Conservation (phyloP, 352 stramenopile genomes). For the Globisporangium canariense region DNA sequence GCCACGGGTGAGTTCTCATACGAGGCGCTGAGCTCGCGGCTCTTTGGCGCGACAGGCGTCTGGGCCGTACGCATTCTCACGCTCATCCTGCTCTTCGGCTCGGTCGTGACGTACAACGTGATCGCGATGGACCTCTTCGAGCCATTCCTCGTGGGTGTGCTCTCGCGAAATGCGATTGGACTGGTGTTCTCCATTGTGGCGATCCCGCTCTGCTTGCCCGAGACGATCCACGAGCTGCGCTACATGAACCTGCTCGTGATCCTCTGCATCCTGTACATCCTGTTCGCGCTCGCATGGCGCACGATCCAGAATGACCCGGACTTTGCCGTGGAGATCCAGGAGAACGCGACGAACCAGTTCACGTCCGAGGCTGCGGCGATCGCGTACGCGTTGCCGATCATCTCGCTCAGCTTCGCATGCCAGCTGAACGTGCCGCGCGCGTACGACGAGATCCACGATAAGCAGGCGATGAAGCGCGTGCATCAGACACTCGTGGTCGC, state of each 20-base stretch:
- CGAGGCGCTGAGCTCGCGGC: slow-evolving; percentile 72
- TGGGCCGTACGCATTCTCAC: slow-evolving; percentile 75
- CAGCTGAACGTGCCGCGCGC: slow-evolving; percentile 80
- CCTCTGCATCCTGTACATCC: slow-evolving; percentile 78
- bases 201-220: slow-evolving; percentile 75
- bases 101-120: slow-evolving; percentile 81
- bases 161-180: slow-evolving; percentile 62
- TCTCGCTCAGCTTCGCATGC: slow-evolving; percentile 75
- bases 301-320: slow-evolving; percentile 40
- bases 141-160: slow-evolving; percentile 53
- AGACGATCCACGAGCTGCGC: slow-evolving; percentile 81
- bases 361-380: slow-evolving; percentile 52
- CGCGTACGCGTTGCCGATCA: slow-evolving; percentile 76
- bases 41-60: slow-evolving; percentile 63
- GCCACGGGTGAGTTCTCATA: slow-evolving; percentile 70
- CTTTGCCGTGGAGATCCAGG: slow-evolving; percentile 34
- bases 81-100: slow-evolving; percentile 72
- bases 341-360: slow-evolving; percentile 51
- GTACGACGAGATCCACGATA: slow-evolving; percentile 77
- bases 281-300: slow-evolving; percentile 55
- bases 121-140: slow-evolving; percentile 85
- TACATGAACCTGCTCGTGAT: slow-evolving; percentile 80
- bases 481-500: slow-evolving; percentile 56
- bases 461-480: slow-evolving; percentile 63
- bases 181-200: slow-evolving; percentile 59